Conservation (phyloP, 805 yeast species). For the Wickerhamomyces xylosicus region DNA sequence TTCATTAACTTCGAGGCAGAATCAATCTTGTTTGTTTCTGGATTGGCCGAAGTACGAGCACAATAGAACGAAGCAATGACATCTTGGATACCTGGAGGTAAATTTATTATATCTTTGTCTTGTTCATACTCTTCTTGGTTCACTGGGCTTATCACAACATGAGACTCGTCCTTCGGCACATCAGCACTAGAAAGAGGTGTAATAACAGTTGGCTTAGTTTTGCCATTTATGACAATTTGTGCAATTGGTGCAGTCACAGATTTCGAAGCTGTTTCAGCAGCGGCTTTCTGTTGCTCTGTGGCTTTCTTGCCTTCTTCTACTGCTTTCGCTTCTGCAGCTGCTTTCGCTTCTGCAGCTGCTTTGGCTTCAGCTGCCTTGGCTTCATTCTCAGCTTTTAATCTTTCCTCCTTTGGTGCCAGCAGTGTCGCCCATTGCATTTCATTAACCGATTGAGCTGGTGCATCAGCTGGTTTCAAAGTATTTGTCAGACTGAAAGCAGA, state of each 20-base stretch:
- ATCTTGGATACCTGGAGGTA: conserved; percentile 24
- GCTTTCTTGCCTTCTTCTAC: conserved; percentile 5
- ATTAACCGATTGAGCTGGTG: conserved; percentile 39
- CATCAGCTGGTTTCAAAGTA: conserved; percentile 39
- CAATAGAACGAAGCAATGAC: conserved; percentile 19
- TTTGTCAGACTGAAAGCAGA: conserved; percentile 1
- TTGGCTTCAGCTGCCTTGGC: conserved; percentile 1
- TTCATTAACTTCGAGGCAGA: conserved; percentile 45
- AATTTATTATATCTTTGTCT: conserved; percentile 11
- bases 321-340: conserved; percentile 1
- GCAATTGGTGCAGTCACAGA: too few relatives aligned
- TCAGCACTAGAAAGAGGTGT: background rate
- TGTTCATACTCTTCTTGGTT: conserved; percentile 11
- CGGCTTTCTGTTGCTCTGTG: conserved; percentile 1
- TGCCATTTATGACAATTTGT: conserved; percentile 4
- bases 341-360: conserved; percentile 3
- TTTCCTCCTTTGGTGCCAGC: conserved; percentile 6
- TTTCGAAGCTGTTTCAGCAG: too few relatives aligned
- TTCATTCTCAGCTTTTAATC: background rate
- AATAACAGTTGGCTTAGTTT: conserved; percentile 2
- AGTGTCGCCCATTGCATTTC: conserved; percentile 42
- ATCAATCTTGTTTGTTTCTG: conserved; percentile 19
- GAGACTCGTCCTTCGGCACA: background rate
- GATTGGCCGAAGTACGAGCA: conserved; percentile 3
- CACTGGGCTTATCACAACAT: conserved; percentile 3